These are phyloP conservation scores for Maudiozyma bulderi DNA, from an alignment of 805 yeast genomes.

Conservation along the genomic window DNA sequence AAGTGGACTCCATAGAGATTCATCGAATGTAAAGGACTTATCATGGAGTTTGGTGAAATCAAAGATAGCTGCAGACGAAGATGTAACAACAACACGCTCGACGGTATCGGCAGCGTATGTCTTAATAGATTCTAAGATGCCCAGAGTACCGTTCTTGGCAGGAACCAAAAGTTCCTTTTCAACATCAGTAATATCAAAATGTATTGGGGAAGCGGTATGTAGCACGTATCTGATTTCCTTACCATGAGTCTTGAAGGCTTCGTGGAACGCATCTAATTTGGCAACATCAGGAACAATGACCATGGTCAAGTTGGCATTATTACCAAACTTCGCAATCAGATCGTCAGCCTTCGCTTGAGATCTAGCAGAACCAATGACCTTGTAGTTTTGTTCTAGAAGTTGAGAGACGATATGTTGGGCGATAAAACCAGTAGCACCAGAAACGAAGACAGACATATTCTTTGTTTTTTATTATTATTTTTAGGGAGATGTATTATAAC, in stretches of 20 bases:
- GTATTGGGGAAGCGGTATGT: conserved; percentile 44
- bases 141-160: conserved; percentile 44
- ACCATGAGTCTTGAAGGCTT: conserved; percentile 30
- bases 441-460: conserved; percentile 32
- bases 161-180: conserved; percentile 43
- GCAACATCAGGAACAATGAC: conserved; percentile 32
- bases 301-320: conserved; percentile 18
- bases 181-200: conserved; percentile 29
- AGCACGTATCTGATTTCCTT: conserved; percentile 35
- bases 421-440: conserved; percentile 48
- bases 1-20: conserved; percentile 31
- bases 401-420: conserved; percentile 40
- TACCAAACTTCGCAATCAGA: conserved; percentile 25
- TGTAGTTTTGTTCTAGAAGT: conserved; percentile 31
- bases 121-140: conserved; percentile 37
- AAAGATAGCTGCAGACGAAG: conserved; percentile 43
- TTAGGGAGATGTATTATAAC: background rate
- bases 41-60: conserved; percentile 15
- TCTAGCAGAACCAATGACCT: conserved; percentile 46
- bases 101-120: conserved; percentile 34
- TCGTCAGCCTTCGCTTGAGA: conserved; percentile 35
- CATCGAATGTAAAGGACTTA: conserved; percentile 16
- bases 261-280: conserved; percentile 36
- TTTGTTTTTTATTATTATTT: background rate
- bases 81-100: conserved; percentile 43